Base-by-base conservation (phyloP, 306 rosid species). In the peach (Prunus persica) region DNA sequence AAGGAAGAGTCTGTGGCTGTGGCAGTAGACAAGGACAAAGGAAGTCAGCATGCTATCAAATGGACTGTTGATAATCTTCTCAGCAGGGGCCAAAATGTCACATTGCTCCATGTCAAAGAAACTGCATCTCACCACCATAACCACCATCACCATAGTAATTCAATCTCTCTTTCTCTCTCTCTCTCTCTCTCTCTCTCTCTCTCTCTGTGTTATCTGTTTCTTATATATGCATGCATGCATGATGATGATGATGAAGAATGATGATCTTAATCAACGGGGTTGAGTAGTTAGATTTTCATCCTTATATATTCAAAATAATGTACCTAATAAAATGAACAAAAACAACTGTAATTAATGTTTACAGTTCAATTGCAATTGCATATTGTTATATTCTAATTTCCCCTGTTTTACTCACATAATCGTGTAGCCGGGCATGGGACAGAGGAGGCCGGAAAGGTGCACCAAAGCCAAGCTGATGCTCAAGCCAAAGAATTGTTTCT, bases 11-110 rank as follows among this genome's bases (percentile, higher is more conserved):
- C 75, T 7, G 96, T 94, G 11, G 96, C 95, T 0, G 97, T 94
- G 76, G 98, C 98, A 1, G 85, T 94, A 30, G 96, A 94, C 63
- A 89, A 83, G 28, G 96, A 92, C 83, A 92, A 89, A 76, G 85
- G 89, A 63, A 94, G 97, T 76, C 97, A 92, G 70, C 78, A 76
- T 20, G 98, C 98, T 41, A 84, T 92, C 16, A 94, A 92, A 84
- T 94, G 98, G 98, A 81, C 97, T 0, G 83, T 92, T 49, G 96
- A 94, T 20, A 88, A 87, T 82, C 95, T 94, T 79, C 89, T 92
- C 65, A 84, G 84, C 18, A 89, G 79, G 76, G 96, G 92, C 45
- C 97, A 94, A 83, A 27, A 66, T 65, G 78, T 94, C 34, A 76
- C 87, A 24, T 79, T 94, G 60, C 12, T 94, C 65, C 92, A 94